Evolutionary conservation across 345 rosid genomes (phyloP).

Genomic region (Citrus mangshanensis): DNA sequence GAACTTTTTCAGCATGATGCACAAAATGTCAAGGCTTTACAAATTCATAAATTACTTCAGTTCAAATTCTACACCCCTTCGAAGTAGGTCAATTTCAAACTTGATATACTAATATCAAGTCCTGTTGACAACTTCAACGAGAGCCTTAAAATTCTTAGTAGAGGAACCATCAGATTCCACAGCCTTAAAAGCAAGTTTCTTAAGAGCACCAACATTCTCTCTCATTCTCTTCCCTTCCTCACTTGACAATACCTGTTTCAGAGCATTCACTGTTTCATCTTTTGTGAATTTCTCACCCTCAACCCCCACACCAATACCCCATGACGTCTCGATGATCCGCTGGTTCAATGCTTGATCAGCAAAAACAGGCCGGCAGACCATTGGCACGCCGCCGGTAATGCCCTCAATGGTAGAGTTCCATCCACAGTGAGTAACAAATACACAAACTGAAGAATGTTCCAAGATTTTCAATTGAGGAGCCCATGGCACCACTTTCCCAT

Average conservation of each 20-base stretch:
- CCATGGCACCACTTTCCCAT: slow-evolving; percentile 54
- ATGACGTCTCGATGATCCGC: slow-evolving; percentile 32
- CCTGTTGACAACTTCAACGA: slow-evolving; percentile 28
- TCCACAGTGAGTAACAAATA: slow-evolving; percentile 53
- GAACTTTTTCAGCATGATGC: too few relatives aligned
- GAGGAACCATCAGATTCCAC: slow-evolving; percentile 37
- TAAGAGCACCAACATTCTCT: slow-evolving; percentile 12
- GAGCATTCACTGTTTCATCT: slow-evolving; percentile 22
- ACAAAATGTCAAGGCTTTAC: too few relatives aligned
- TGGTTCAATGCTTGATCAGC: slow-evolving; percentile 46
- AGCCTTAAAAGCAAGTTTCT: slow-evolving; percentile 35
- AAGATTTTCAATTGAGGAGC: slow-evolving; percentile 53
- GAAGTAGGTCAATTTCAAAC: background rate
- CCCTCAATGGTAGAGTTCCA: slow-evolving; percentile 62
- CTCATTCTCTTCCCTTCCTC: slow-evolving; percentile 46
- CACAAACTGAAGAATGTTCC: slow-evolving; percentile 48
- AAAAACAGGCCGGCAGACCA: slow-evolving; percentile 49
- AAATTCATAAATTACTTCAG: background rate
- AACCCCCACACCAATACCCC: slow-evolving; percentile 44
- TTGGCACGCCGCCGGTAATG: slow-evolving; percentile 43
- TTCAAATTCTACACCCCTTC: background rate
- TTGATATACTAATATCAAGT: background rate
- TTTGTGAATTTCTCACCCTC: slow-evolving; percentile 43
- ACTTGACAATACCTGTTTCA: slow-evolving; percentile 22
- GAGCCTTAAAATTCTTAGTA: slow-evolving; percentile 22